Evolutionary conservation across 441 rosid genomes (phyloP), one percentile per base, ranked within the genome.

Genomic region (Croton laevigatus): DNA sequence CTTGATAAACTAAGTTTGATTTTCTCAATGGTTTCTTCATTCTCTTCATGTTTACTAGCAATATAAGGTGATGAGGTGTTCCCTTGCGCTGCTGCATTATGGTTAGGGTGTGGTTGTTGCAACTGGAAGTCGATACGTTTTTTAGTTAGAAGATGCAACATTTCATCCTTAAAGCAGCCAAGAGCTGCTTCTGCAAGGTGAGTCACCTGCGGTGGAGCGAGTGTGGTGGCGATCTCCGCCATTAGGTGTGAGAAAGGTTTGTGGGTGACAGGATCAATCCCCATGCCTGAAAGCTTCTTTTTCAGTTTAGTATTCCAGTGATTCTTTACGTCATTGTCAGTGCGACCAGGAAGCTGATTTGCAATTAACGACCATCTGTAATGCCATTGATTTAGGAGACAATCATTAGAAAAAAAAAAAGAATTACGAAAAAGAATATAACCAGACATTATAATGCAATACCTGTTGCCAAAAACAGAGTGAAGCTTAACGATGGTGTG

Each of bases 111-210:
- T 6, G 89, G 76, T 77, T 85, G 93, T 71, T 89, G 93, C 70
- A 85, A 84, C 79, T 94, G 96, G 81, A 86, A 87, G 76, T 89
- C 91, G 16, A 92, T 86, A 17, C 90, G 87, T 75, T 89, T 94
- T 89, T 92, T 94, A 55, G 97, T 88, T 65, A 94, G 96, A 73
- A 94, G 93, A 83, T 94, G 99, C 62, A 92, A 97, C 98, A 92
- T 94, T 73, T 94, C 98, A 71, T 90, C 99, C 70, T 94, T 90
- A 78, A 92, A 94, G 86, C 97, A 94, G 44, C 98, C 97, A 2
- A 92, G 93, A 1, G 97, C 96, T 8, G 97, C 99, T 83, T 95
- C 98, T 0, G 97, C 96, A 0, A 95, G 89, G 80, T 91, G 89
- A 81, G 93, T 89, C 69, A 89, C 93, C 61, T 95, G 98, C 1